A percentile compares a stretch with the other conserved stretches of the same genome.
These are phyloP conservation scores for Hypoxylon intermedium DNA, from an alignment of 495 filamentous ascomycete genomes.

Conservation along the genomic window DNA sequence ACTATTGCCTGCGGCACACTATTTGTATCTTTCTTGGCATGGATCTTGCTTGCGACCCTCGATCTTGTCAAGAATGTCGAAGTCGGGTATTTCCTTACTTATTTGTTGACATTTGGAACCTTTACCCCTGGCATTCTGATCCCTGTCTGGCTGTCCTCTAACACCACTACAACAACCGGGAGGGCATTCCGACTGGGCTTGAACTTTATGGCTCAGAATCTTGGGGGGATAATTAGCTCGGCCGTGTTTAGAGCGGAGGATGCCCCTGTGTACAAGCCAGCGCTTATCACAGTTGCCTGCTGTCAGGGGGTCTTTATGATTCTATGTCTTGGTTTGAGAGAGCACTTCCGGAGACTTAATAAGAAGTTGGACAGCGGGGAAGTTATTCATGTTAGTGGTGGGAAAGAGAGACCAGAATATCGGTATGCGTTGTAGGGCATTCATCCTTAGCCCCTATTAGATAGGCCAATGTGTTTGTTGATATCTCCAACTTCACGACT, in stretches of 20 bases:
- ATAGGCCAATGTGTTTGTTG: no score
- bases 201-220: slow-evolving; percentile 18
- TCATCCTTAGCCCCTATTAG: no score
- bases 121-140: slow-evolving; percentile 20
- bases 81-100: slow-evolving; percentile 30
- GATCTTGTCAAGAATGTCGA: slow-evolving; percentile 13
- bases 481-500: no score
- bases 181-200: slow-evolving; percentile 16
- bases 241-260: slow-evolving; percentile 15
- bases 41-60: slow-evolving; percentile 6
- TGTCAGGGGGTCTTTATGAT: slow-evolving; percentile 19
- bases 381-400: slow-evolving; percentile 3
- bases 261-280: slow-evolving; percentile 21
- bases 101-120: slow-evolving; percentile 15
- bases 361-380: slow-evolving; percentile 17
- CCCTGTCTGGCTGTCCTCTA: slow-evolving; percentile 14
- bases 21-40: slow-evolving; percentile 48
- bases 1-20: slow-evolving; percentile 17
- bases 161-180: slow-evolving; percentile 14
- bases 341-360: slow-evolving; percentile 12
- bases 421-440: slow-evolving; percentile 12
- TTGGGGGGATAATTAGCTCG: slow-evolving; percentile 18
- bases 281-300: slow-evolving; percentile 17
- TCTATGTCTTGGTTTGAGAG: slow-evolving; percentile 11
- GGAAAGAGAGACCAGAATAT: slow-evolving; percentile 13